Base-by-base conservation (phyloP, 2,329 filamentous ascomycete genomes). In the Sporothrix luriei region DNA sequence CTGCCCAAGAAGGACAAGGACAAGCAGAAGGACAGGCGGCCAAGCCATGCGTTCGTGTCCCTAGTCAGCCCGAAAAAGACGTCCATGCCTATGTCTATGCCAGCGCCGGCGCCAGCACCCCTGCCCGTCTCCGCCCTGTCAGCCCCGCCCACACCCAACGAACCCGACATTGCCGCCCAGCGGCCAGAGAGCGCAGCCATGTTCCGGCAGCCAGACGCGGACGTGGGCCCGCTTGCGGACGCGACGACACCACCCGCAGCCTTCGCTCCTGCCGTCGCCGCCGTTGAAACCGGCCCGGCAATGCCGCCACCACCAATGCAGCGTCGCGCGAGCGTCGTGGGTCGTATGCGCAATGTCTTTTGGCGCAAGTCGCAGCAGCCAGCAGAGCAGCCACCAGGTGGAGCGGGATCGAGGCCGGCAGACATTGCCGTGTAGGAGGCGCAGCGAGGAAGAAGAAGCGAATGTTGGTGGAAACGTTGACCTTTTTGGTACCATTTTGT, bases 261-360 rank as follows among this genome's bases (percentile, higher is more conserved):
- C n/a, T n/a, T n/a, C n/a, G n/a, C n/a, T n/a, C n/a, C n/a, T n/a
- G n/a, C n/a, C n/a, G 38, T 40, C 40, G 40, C 11, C 11, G 11
- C 6, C 2, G 9, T 49, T 4, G 48, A 49, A 19, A 21, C 5
- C 4, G 19, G 6, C 48, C 6, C 54, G 16, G n/a, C 54, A 1
- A 62, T 29, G 3, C 52, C 24, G 11, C 57, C 48, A 7, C 55
- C 29, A 11, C 49, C 38, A 7, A n/a, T 64, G 0, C 51, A 62
- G 1, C 62, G 68, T 13, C 68, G 68, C 3, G 65, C 66, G 64
- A 71, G 71, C 46, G 66, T 71, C 68, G 51, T 70, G 10, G 69
- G 64, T 14, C 62, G 68, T 19, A 70, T 72, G 69, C 66, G 69
- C 29, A 69, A 68, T 38, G 46, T 67, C 3, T 72, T 72, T 67